Base-by-base conservation (phyloP, 805 yeast species). In the Clavispora santaluciae region DNA sequence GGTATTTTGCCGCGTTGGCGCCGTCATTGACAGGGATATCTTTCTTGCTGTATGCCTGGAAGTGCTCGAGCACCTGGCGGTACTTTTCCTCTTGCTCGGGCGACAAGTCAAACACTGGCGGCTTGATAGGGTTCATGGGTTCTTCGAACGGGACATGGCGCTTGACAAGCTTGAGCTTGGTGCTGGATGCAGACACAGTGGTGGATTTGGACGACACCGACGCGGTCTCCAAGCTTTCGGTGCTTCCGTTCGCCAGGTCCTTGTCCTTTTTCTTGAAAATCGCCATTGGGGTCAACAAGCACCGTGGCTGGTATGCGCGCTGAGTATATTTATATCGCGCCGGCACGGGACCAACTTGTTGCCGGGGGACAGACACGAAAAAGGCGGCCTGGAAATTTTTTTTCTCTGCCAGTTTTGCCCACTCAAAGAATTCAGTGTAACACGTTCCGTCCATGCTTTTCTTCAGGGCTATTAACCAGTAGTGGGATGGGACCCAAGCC, bases 121-220 rank as follows among this genome's bases (percentile, higher is more conserved):
- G 53, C 40, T 50, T 53, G 22, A 63, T 52, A 5, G 70, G 67
- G 39, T 61, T 53, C 12, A 66, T 43, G 4, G 75, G 75, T 13
- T 57, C 44, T 20, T 64, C 70, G 43, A 69, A 69, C 2, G 75
- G 75, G 4, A 49, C 55, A 38, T 62, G 59, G 39, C 73, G 51
- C 48, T 65, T 67, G 26, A 64, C 55, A 33, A 54, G 59, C 22
- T 50, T 53, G 35, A 47, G 50, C 34, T 54, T 57, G 24, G 53
- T 40, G 31, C 46, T 36, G 2, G 49, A 43, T 5, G 38, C 22
- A 9, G 40, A 38, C 6, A 39, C 38, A 3, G 53, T 38, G 11
- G 51, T 50, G 22, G 39, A 42, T 21, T 43, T 41, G 18, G 54
- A 49, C 13, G 51, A 46, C 24, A 37, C 46, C 1, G 54, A 50